Percentiles rank a stretch among this genome's conserved stretches.
These are phyloP conservation scores for Cryptococcus deneoformans DNA, from an alignment of 1,284 basidiomycete genomes.

Conservation along the genomic window DNA sequence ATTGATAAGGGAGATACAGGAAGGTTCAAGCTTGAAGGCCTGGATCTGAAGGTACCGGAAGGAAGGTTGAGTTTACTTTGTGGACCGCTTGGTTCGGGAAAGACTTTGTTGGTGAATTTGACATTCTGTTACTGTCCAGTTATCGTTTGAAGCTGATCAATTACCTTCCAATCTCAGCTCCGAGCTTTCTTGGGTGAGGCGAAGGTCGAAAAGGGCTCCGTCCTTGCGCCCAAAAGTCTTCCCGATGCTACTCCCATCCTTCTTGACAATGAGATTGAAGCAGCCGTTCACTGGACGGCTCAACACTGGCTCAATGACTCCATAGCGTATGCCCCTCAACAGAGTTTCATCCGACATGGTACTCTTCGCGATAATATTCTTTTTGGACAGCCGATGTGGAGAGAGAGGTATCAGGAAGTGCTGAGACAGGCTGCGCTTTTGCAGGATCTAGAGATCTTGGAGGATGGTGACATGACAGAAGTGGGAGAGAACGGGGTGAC, in stretches of 20 bases:
- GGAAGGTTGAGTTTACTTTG: conserved; percentile 42
- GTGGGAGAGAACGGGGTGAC: conserved; percentile 81
- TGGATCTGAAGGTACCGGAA: conserved; percentile 33
- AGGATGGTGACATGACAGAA: conserved; percentile 58
- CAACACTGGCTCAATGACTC: conserved; percentile 38
- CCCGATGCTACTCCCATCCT: conserved; percentile 30
- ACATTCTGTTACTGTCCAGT: not conserved
- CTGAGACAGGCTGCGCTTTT: conserved; percentile 39
- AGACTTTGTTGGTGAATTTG: conserved; percentile 42
- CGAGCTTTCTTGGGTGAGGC: conserved; percentile 45
- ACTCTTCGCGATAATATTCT: conserved; percentile 48
- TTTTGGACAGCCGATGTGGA: conserved; percentile 49
- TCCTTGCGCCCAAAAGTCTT: conserved; percentile 28
- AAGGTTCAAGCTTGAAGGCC: conserved; percentile 27
- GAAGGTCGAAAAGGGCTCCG: conserved; percentile 17
- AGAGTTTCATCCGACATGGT: conserved; percentile 46
- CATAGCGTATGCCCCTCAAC: conserved; percentile 46
- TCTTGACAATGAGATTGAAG: conserved; percentile 6
- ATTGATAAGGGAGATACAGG: not conserved
- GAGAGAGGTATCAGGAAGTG: conserved; percentile 40
- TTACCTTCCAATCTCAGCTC: conserved; percentile 19
- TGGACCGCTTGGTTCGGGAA: conserved; percentile 47
- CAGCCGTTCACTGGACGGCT: conserved; percentile 16
- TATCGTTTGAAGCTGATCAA: not conserved
- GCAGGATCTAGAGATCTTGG: conserved; percentile 42